Evolutionary conservation across 2,329 filamentous ascomycete species (phyloP).

Genomic region (Gaeumannomyces tritici): DNA sequence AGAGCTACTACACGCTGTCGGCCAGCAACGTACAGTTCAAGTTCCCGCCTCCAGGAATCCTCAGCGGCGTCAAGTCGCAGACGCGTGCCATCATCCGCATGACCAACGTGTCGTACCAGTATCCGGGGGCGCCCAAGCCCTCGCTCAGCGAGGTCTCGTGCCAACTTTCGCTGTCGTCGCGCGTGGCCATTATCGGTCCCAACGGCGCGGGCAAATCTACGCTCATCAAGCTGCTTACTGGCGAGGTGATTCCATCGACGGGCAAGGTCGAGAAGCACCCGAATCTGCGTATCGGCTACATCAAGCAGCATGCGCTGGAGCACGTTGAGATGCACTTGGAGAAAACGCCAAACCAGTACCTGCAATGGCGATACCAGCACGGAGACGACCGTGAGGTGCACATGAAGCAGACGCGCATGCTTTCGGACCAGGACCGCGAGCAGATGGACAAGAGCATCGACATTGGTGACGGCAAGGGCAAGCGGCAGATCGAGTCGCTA

Average conservation of each 20-base stretch:
- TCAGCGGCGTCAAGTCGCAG: slow-evolving; percentile 89
- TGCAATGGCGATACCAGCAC: slow-evolving; percentile 97
- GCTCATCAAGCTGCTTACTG: slow-evolving; percentile 92
- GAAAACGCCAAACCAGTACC: slow-evolving; percentile 97
- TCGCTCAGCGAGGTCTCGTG: slow-evolving; percentile 85
- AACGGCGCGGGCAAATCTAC: slow-evolving; percentile 99
- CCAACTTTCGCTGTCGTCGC: slow-evolving; percentile 77
- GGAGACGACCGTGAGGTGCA: slow-evolving; percentile 95
- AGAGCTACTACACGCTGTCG: slow-evolving; percentile 95
- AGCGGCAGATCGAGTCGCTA: slow-evolving; percentile 71
- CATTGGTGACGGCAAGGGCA: slow-evolving; percentile 70
- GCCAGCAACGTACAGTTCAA: slow-evolving; percentile 89
- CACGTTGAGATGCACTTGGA: slow-evolving; percentile 99
- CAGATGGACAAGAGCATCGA: slow-evolving; percentile 92
- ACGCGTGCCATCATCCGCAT: slow-evolving; percentile 94
- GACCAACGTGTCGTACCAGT: slow-evolving; percentile 85
- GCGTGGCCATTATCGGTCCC: slow-evolving; percentile 90
- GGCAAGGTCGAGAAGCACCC: slow-evolving; percentile 97
- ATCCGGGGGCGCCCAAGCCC: slow-evolving; percentile 80
- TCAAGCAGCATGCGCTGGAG: slow-evolving; percentile 97
- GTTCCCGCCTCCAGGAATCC: slow-evolving; percentile 90
- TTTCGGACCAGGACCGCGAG: slow-evolving; percentile 73
- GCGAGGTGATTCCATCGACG: slow-evolving; percentile 72
- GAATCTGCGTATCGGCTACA: slow-evolving; percentile 97
- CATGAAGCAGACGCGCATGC: slow-evolving; percentile 90